Evolutionary conservation across 192 early-diverging fungal genomes (phyloP), one percentile per base, ranked within the genome.

Genomic region (Coemansia sp.): DNA sequence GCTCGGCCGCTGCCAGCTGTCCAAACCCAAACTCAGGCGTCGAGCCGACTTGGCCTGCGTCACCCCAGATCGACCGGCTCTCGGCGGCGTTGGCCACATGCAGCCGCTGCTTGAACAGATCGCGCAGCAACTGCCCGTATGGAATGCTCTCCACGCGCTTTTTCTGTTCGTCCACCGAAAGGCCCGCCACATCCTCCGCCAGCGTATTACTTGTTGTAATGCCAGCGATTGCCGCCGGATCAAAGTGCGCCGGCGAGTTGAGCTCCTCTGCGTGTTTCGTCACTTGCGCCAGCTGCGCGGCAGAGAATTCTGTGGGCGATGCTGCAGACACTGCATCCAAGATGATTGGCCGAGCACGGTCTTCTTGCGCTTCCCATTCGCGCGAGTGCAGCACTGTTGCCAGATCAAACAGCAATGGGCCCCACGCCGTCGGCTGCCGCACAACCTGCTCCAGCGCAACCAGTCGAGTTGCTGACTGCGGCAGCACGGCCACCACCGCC

Each of bases 1-100:
- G 88, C 56, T 88, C 75, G 60, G 85, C 84, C 23, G 85, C 83
- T 5, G 93, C 65, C 32, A 92, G 81, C 52, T 85, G 81, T 48
- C 94, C 94, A 66, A 92, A 93, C 27, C 92, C 94, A 80, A 88
- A 94, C 81, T 96, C 93, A 52, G 92, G 91, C 58, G 81, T 89
- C n/a, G 86, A 80, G 60, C 81, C 70, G 12, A 65, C 69, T 22
- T 67, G 48, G n/a, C 79, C 76, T 53, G 73, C 57, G n/a, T 74
- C 65, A 55, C 84, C 85, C 90, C 90, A 90, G 60, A 93, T 83
- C 58, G 92, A 87, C n/a, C 68, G 45, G 62, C 83, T 78, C 54
- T 86, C 83, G 60, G 87, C 69, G 1, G 88, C 90, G 76, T 96
- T 96, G 55, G 90, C 89, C 9, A 96, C 83, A 53, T 87, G 74